Conservation (phyloP, 257 asterid genomes). For the Solanum appendiculatum region DNA sequence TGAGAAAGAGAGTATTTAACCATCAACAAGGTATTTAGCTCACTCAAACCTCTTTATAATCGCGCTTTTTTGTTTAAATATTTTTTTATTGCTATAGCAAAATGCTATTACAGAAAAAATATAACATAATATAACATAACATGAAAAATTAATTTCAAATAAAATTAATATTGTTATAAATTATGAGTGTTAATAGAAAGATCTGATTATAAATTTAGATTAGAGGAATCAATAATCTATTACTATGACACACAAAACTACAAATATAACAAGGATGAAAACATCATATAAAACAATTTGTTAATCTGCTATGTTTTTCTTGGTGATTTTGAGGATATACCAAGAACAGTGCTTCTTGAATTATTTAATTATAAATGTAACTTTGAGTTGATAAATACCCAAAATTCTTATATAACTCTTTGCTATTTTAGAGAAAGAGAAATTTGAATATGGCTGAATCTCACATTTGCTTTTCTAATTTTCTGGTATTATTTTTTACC, state of each 20-base stretch:
- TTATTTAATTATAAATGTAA: not conserved
- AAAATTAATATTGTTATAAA: not conserved
- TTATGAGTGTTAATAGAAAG: not conserved
- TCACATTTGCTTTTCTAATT: not conserved
- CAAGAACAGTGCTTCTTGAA: not conserved
- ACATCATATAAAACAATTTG: not conserved
- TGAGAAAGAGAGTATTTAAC: not conserved
- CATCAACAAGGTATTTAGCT: not conserved
- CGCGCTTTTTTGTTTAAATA: not conserved
- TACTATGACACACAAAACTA: not conserved
- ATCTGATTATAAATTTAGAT: not conserved
- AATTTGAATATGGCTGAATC: not conserved
- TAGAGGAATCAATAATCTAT: not conserved
- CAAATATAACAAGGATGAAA: not conserved
- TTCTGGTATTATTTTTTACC: not conserved
- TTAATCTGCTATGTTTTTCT: not conserved
- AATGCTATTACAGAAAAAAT: not conserved
- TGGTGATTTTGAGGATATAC: not conserved
- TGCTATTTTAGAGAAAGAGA: not conserved
- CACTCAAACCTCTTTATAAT: not conserved
- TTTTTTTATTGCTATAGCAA: not conserved
- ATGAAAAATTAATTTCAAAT: not conserved
- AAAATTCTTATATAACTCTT: not conserved
- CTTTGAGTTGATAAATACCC: not conserved
- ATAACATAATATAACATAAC: not conserved